Evolutionary conservation across 1,284 basidiomycete species (phyloP).

Genomic region (Cystobasidium pallidum): DNA sequence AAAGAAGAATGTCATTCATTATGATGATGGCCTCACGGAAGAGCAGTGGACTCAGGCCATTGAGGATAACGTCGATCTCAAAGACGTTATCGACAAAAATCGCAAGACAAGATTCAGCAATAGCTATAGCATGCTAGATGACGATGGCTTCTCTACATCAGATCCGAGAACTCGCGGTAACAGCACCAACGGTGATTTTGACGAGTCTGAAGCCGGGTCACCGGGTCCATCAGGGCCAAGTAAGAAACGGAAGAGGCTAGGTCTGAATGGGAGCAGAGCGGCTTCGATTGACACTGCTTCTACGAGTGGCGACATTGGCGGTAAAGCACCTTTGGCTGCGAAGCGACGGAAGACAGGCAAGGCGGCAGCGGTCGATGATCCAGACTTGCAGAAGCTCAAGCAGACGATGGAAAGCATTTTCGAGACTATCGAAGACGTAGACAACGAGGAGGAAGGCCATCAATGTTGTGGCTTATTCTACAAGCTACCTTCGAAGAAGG

Average conservation of each 20-base stretch:
- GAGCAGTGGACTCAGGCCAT: constrained; percentile 75
- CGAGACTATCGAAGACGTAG: constrained; percentile 73
- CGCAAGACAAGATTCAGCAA: constrained; percentile 29
- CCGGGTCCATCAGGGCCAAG: constrained; percentile 14
- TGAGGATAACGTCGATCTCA: constrained; percentile 48
- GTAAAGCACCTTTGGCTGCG: constrained; percentile 73
- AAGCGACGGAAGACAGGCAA: constrained; percentile 58
- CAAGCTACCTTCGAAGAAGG: constrained; percentile 61
- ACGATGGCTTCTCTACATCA: constrained; percentile 30
- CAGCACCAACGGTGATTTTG: constrained; percentile 21
- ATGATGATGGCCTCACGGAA: constrained; percentile 91
- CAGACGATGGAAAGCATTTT: constrained; percentile 79
- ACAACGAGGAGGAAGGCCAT: constrained; percentile 56
- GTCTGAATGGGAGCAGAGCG: constrained; percentile 25
- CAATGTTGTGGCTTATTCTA: constrained; percentile 53
- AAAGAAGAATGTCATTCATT: constrained; percentile 80
- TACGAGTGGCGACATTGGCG: constrained; percentile 53
- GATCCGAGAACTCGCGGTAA: constrained; percentile 27
- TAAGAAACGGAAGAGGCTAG: constrained; percentile 43
- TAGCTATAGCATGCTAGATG: constrained; percentile 23
- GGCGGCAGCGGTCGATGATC: constrained; percentile 62
- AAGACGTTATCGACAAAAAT: constrained; percentile 29
- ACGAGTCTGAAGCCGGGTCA: constrained; percentile 44
- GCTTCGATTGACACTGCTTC: constrained; percentile 30
- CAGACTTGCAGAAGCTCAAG: constrained; percentile 73